Conservation (phyloP, 495 filamentous ascomycete species). For the Hyaloscypha variabilis region DNA sequence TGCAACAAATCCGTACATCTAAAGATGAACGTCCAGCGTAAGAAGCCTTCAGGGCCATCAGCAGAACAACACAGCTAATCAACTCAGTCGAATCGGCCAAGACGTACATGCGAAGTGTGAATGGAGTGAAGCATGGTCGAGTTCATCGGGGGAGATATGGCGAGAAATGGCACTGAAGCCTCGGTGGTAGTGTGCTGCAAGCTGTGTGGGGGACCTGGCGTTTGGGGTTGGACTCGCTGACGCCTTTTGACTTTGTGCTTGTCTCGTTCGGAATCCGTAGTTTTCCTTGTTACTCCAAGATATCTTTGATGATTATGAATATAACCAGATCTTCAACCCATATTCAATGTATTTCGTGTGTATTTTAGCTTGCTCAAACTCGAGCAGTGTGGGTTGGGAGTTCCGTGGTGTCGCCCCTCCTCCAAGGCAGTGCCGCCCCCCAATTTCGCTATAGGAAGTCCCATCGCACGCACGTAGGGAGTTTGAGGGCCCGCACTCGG, state of each 20-base stretch:
- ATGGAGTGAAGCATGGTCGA: not conserved
- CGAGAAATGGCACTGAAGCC: not conserved
- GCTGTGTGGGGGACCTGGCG: not conserved
- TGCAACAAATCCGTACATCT: not conserved
- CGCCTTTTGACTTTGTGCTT: not conserved
- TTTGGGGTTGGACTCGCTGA: not conserved
- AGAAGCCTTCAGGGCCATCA: not conserved
- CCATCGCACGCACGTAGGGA: conserved; percentile 8
- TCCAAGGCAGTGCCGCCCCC: conserved; percentile 8
- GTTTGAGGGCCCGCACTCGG: not conserved
- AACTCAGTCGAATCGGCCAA: conserved; percentile 12
- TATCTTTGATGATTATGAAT: conserved; percentile 4
- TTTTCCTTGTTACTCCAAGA: not conserved
- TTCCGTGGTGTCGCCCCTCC: not conserved
- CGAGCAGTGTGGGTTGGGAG: not conserved
- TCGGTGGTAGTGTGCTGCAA: not conserved
- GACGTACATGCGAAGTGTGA: conserved; percentile 11
- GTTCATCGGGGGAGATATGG: not conserved
- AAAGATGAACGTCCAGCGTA: conserved; percentile 17
- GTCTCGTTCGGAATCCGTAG: not conserved
- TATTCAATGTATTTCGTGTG: not conserved
- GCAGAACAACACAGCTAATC: conserved; percentile 1
- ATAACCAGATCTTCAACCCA: not conserved
- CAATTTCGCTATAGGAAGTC: no score
- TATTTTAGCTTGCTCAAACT: not conserved